phyloP scores from a whole-genome alignment of 2,329 filamentous ascomycete species.

The Shiraia bambusicola region DNA sequence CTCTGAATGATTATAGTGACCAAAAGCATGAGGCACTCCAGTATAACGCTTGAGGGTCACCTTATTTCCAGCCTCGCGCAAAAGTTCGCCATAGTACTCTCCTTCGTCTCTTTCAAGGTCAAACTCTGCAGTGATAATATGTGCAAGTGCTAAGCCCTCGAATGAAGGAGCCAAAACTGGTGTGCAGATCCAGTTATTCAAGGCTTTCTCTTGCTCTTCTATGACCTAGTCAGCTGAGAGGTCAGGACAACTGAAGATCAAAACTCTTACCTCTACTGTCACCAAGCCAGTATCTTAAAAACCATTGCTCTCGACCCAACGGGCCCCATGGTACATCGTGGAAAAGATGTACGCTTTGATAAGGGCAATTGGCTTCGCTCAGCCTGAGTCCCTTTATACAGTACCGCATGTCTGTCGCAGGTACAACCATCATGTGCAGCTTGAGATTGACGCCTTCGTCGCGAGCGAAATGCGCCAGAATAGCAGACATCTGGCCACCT shows the following conservation, averaged over 20 bases:
- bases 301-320: slow-evolving; percentile 15
- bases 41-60: slow-evolving; percentile 13
- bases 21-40: slow-evolving; percentile 16
- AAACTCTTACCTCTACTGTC: slow-evolving; percentile 4
- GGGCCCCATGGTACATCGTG: slow-evolving; percentile 19
- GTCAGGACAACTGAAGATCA: background rate
- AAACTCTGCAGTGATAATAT: slow-evolving; percentile 18
- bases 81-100: slow-evolving; percentile 11
- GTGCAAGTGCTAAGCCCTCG: slow-evolving; percentile 11
- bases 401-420: slow-evolving; percentile 17
- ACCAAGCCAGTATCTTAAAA: slow-evolving; percentile 15
- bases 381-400: slow-evolving; percentile 11
- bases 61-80: slow-evolving; percentile 8
- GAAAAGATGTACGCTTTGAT: slow-evolving; percentile 13
- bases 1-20: slow-evolving; percentile 13
- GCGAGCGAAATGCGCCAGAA: slow-evolving; percentile 18
- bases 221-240: background rate
- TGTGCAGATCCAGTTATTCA: slow-evolving; percentile 16
- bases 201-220: slow-evolving; percentile 6
- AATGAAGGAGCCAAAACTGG: slow-evolving; percentile 14
- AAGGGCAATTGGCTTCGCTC: slow-evolving; percentile 7
- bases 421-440: slow-evolving; percentile 16
- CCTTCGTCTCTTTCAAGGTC: slow-evolving; percentile 19
- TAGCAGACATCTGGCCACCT: slow-evolving; percentile 40
- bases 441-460: slow-evolving; percentile 14